phyloP scores from a whole-genome alignment of 1,284 basidiomycete genomes.

The Chondrostereum purpureum region DNA sequence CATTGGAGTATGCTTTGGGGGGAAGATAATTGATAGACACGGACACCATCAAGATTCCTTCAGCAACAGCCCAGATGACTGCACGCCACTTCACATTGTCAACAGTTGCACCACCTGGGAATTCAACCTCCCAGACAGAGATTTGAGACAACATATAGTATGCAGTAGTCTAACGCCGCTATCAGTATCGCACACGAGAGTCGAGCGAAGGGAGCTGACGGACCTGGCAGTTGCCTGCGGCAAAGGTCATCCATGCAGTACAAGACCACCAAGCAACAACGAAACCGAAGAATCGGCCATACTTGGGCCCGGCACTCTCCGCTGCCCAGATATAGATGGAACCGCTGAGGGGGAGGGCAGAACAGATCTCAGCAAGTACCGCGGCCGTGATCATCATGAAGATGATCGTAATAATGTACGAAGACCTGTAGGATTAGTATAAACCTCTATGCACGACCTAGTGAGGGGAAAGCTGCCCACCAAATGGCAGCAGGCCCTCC shows the following conservation, averaged over 20 bases:
- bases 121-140: conserved; percentile 70
- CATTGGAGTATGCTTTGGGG: conserved; percentile 58
- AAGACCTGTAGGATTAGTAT: conserved; percentile 48
- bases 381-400: conserved; percentile 83
- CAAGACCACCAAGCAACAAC: conserved; percentile 85
- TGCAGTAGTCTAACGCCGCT: conserved; percentile 57
- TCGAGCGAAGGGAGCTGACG: conserved; percentile 11
- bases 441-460: background rate
- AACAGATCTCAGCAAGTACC: conserved; percentile 82
- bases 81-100: conserved; percentile 78
- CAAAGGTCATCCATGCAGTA: conserved; percentile 88
- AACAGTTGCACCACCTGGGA: conserved; percentile 67
- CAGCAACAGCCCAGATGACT: conserved; percentile 75
- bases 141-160: conserved; percentile 81
- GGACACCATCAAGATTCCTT: conserved; percentile 58
- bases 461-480: conserved; percentile 26
- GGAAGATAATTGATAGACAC: conserved; percentile 81
- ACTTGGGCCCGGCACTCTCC: conserved; percentile 79
- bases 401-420: conserved; percentile 70
- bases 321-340: conserved; percentile 91
- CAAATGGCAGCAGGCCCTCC: conserved; percentile 82
- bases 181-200: background rate
- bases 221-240: conserved; percentile 78
- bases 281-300: conserved; percentile 79
- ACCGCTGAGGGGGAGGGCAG: conserved; percentile 77